Conservation (phyloP, 805 yeast genomes). For the Priceomyces carsonii region DNA sequence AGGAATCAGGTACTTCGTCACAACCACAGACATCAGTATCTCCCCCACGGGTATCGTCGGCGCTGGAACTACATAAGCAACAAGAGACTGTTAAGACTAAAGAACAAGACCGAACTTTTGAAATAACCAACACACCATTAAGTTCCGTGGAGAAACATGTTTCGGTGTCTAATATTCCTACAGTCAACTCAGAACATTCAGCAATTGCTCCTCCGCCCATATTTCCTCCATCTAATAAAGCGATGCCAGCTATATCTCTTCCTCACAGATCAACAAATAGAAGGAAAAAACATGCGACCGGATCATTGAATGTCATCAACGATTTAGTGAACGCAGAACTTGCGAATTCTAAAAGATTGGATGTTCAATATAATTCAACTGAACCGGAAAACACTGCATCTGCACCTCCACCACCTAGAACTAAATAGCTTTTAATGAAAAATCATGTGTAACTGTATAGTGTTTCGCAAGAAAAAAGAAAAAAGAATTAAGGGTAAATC, state of each 20-base stretch:
- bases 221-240: slow-evolving; percentile 4
- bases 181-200: slow-evolving; percentile 14
- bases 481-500: too few relatives aligned
- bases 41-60: too few relatives aligned
- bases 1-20: neutral
- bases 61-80: too few relatives aligned
- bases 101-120: too few relatives aligned
- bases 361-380: slow-evolving; percentile 15
- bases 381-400: slow-evolving; percentile 13
- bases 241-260: slow-evolving; percentile 17
- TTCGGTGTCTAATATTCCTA: too few relatives aligned
- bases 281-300: slow-evolving; percentile 27
- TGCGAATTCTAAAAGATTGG: slow-evolving; percentile 38
- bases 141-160: too few relatives aligned
- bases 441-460: slow-evolving; percentile 4
- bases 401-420: slow-evolving; percentile 34
- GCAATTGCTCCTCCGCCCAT: slow-evolving; percentile 10
- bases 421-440: neutral
- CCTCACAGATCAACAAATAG: slow-evolving; percentile 23
- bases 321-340: slow-evolving; percentile 47
- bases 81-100: too few relatives aligned
- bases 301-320: slow-evolving; percentile 26
- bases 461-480: slow-evolving; percentile 10
- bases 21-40: too few relatives aligned
- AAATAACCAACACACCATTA: too few relatives aligned